Base-by-base conservation (phyloP, 2,329 filamentous ascomycete species). In the Epichloe glyceriae region DNA sequence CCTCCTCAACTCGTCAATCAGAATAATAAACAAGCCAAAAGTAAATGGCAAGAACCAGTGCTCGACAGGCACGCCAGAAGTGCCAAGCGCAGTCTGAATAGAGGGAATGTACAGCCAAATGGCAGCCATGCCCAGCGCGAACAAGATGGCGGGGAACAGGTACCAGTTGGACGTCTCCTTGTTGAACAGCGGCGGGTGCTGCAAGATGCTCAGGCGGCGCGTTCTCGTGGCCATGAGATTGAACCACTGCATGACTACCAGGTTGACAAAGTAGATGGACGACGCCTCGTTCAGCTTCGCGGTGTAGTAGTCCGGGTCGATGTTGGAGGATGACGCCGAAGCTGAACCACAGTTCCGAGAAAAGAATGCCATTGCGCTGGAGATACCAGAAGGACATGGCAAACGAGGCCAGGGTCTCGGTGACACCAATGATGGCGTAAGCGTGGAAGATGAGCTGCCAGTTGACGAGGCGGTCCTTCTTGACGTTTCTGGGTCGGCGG, bases 191-290 rank as follows among this genome's bases (percentile, higher is more conserved):
- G 85, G 85, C 3, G 82, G 80, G 57, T 89, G 85, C 61, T 87
- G 82, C 63, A 90, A 81, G 55, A 90, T 78, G 50, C 78, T 78
- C 20, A 84, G 71, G 1, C 78, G 73, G 1, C 82, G 72, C 1
- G 80, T 90, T 15, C 85, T 74, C 5, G 86, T 73, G 1, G 81
- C 80, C 60, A 89, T 75, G 4, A 89, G 71, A 61, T 85, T 87
- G 71, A 88, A 88, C 73, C 82, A 83, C 72, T 87, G 83, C 84
- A 90, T 88, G 46, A 90, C 81, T 2, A 91, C 86, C 20, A 91
- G 70, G 53, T 83, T 90, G 57, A 89, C 78, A 58, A 90, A 90
- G 65, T 90, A 90, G 53, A 91, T 82, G 15, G 81, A 85, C 38
- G 78, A 83, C 0, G 83, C 84, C 53, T 77, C 73, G 55, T 82